A percentile compares a stretch with the other conserved stretches of the same genome.
Evolutionary conservation across 2,329 filamentous ascomycete genomes (phyloP).

Genomic region (Teratosphaeriaceae sp.): DNA sequence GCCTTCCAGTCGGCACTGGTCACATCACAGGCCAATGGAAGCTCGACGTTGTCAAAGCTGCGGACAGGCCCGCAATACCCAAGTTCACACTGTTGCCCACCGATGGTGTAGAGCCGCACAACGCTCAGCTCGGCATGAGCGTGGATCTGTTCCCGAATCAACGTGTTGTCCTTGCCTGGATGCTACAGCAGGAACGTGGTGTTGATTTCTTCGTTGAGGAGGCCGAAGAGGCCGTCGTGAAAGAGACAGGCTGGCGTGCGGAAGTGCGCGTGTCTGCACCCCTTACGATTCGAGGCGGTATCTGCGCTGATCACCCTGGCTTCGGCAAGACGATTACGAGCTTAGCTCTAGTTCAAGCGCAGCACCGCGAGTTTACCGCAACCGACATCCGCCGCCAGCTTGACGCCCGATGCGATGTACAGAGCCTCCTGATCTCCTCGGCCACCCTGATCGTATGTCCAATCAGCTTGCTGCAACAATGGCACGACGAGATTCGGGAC

Average conservation of each 20-base stretch:
- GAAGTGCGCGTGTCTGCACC: conserved; percentile 46
- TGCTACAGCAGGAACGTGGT: conserved; percentile 48
- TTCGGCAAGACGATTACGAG: conserved; percentile 61
- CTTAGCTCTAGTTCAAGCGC: conserved; percentile 49
- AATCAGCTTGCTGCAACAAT: conserved; percentile 49
- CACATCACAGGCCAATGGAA: conserved; percentile 14
- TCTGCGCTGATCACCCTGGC: conserved; percentile 58
- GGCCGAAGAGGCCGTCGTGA: conserved; percentile 49
- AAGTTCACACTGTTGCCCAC: conserved; percentile 17
- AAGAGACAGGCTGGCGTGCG: conserved; percentile 44
- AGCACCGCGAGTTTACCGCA: conserved; percentile 26
- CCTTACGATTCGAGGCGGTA: conserved; percentile 48
- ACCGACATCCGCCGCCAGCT: background rate
- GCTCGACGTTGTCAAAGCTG: conserved; percentile 15
- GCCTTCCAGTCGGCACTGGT: conserved; percentile 7
- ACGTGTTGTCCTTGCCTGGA: conserved; percentile 52
- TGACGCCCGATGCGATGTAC: conserved; percentile 5
- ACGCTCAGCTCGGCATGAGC: conserved; percentile 22
- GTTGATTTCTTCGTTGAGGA: conserved; percentile 47
- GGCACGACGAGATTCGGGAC: conserved; percentile 48
- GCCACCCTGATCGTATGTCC: conserved; percentile 58
- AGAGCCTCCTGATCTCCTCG: conserved; percentile 38
- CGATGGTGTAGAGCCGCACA: conserved; percentile 6
- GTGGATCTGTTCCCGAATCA: conserved; percentile 46
- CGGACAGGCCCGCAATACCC: conserved; percentile 2